Base-by-base conservation (phyloP, 2,329 filamentous ascomycete genomes). In the Colletotrichum sp. region DNA sequence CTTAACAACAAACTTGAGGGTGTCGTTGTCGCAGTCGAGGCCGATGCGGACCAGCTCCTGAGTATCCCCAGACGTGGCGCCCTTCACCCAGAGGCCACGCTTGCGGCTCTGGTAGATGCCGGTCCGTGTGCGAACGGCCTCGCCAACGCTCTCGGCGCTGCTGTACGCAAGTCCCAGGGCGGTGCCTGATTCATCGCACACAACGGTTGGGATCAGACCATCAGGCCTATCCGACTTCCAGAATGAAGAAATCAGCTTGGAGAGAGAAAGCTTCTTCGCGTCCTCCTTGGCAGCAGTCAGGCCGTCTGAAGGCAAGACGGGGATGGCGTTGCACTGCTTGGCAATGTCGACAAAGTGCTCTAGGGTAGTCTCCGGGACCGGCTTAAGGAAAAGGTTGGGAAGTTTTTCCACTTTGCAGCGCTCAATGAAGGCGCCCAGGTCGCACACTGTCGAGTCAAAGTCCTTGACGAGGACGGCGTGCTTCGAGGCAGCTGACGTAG, bases 91-190 rank as follows among this genome's bases (percentile, higher is more conserved):
- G 32, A 99, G 86, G 1, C 97, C 97, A 60, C 97, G 92, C 88
- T 98, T 99, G 68, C 97, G 91, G 87, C 96, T 99, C 86, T 98
- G 96, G 84, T 99, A 99, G 48, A 99, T 96, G 36, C 97, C 96
- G 1, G 88, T 89, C 80, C 90, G 88, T 8, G 95, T 98, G 81
- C 92, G 92, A 76, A 99, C 84, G 48, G 96, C 96, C 86, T 98
- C 96, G 10, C 92, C 89, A 39, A 99, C 92, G 83, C 96, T 99
- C 84, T 98, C 95, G 78, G 94, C 92, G 82, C 95, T 98, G 85
- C 96, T 98, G 89, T 98, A 99, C 22, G 98, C 97, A 78, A 99
- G 87, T 1, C 97, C 97, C 16, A 99, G 88, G 10, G 95, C 95
- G 24, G 94, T 89, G 2, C 96, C 96, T 65, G 94, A 89, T 88